Conservation (phyloP, 2,329 filamentous ascomycete genomes). For the Cylindrodendrum hubeiense region DNA sequence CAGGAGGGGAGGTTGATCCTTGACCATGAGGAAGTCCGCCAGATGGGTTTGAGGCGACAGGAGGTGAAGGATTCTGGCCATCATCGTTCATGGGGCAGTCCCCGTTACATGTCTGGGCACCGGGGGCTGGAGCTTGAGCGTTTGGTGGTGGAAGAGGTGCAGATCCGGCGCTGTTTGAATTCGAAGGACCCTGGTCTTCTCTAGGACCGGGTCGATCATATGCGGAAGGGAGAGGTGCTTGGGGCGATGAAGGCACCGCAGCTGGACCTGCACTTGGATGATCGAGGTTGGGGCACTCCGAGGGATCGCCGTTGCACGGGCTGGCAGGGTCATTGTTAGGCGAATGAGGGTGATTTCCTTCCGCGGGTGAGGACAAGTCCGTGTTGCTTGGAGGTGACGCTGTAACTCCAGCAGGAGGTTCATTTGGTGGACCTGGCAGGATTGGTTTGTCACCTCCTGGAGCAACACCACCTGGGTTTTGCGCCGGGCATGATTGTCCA, state of each 20-base stretch:
- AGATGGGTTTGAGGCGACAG: background rate
- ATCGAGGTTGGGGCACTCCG: background rate
- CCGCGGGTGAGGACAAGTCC: background rate
- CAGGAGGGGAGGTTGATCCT: background rate
- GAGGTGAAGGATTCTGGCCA: background rate
- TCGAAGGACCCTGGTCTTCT: background rate
- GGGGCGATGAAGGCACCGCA: background rate
- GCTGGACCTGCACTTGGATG: background rate
- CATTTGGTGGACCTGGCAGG: background rate
- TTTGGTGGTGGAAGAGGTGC: background rate
- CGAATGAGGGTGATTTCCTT: background rate
- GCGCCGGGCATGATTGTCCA: background rate
- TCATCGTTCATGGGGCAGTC: slow-evolving; percentile 8
- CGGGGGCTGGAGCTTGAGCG: background rate
- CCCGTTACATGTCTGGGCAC: slow-evolving; percentile 7
- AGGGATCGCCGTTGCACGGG: background rate
- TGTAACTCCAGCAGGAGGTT: too few relatives aligned
- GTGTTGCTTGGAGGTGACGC: background rate
- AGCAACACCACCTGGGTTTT: background rate
- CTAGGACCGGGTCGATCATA: background rate
- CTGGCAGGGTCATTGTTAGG: background rate
- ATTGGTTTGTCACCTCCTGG: background rate
- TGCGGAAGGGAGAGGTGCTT: background rate
- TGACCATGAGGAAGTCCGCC: background rate
- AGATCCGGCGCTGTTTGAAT: background rate